Base-by-base conservation (phyloP, 345 rosid species). In the Heritiera littoralis region DNA sequence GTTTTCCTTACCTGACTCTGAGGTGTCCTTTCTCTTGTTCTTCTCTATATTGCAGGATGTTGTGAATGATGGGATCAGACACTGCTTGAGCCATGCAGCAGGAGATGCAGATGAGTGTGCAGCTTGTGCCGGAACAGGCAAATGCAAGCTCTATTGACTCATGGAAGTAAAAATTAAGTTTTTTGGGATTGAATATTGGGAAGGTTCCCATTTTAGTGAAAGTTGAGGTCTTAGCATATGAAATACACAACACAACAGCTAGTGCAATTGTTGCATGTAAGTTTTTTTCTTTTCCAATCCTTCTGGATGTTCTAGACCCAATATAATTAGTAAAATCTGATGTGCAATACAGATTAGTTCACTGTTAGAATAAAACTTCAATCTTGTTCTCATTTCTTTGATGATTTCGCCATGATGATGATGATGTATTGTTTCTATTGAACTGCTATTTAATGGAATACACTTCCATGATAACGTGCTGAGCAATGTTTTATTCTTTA, bases 101-200 rank as follows among this genome's bases (percentile, higher is more conserved):
- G 98, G 97, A 78, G 92, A 88, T 75, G 91, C 86, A 43, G 93
- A 88, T 56, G 97, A 91, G 77, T 92, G 97, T 85, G 72, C 70
- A 68, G 97, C 80, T 65, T 95, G 99, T 85, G 89, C 87, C 48
- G 98, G 97, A 77, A 93, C 99, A 80, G 77, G 84, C 80, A 95
- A 88, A 80, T 95, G 99, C 92, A 92, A 86, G 91, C 84, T 95
- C 81, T 89, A 90, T 59, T 77, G 80, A 59, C 71, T 54, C 45
- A 17, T 51, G 66, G 66, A 80, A 59, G 48, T 66, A 64, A 17
- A 58, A 23, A 11, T 23, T 15, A 7, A 78, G 59, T 3, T 48
- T 56, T 56, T 52, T 14, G 28, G 30, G 43, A 54, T 52, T 72
- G 45, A 72, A 15, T 15, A 32, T 72, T 14, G 38, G 51, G n/a